Evolutionary conservation across 768 basidiomycete genomes (phyloP).

Genomic region (Galerina marginata): DNA sequence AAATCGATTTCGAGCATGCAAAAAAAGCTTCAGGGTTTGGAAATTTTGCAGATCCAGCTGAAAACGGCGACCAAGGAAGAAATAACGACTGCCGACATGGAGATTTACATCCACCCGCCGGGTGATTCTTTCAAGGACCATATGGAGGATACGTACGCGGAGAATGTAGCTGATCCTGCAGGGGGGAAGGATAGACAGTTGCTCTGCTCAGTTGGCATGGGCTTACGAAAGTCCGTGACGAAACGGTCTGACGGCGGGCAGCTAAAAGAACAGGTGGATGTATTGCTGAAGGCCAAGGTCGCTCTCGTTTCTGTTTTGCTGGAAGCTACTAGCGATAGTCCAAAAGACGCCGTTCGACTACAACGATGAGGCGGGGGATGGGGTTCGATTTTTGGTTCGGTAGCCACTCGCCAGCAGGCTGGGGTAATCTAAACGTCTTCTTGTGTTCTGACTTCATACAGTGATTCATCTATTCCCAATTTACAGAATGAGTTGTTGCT

Average conservation of each 20-base stretch:
- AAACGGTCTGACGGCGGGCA: conserved; percentile 5
- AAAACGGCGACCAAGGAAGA: conserved; percentile 25
- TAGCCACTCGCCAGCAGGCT: too few species aligned
- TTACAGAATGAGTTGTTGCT: too few species aligned
- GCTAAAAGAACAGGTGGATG: neutral
- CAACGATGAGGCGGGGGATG: too few species aligned
- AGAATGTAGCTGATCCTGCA: conserved; percentile 3
- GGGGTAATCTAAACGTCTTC: too few species aligned
- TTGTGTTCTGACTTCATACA: too few species aligned
- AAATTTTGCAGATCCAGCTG: conserved; percentile 17
- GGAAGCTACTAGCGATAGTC: neutral
- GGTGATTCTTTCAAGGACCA: conserved; percentile 17
- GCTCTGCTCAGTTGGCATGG: conserved; percentile 16
- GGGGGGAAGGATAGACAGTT: neutral
- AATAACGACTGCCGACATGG: conserved; percentile 31
- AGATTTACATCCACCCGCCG: conserved; percentile 16
- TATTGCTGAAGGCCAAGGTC: conserved; percentile 21
- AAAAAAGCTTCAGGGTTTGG: conserved; percentile 19
- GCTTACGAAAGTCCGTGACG: conserved; percentile 12
- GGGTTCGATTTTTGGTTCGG: too few species aligned
- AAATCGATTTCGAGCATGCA: conserved; percentile 16
- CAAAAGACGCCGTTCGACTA: neutral
- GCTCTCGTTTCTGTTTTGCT: conserved; percentile 11
- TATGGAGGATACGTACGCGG: conserved; percentile 33
- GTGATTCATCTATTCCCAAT: too few species aligned